phyloP scores from a whole-genome alignment of 163 green algal species.

The Volvox carteri region DNA sequence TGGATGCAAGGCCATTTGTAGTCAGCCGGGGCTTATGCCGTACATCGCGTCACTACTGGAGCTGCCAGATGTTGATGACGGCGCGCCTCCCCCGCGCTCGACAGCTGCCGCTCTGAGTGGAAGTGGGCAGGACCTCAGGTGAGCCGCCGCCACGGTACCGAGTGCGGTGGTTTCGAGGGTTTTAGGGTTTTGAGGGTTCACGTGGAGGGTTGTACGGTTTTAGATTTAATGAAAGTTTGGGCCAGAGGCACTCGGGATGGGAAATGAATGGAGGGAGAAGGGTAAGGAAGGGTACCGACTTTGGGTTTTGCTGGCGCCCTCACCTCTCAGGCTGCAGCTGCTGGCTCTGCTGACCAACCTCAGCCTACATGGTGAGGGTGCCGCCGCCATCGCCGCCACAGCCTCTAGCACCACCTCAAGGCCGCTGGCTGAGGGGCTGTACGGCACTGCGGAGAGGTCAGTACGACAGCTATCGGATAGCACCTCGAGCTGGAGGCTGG shows the following conservation, averaged over 20 bases:
- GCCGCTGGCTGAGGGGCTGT: background rate
- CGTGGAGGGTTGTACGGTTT: too few species aligned
- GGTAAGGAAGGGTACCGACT: too few species aligned
- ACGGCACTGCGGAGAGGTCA: background rate
- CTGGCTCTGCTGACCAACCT: constrained; percentile 42
- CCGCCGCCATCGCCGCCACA: background rate
- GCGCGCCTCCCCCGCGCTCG: background rate
- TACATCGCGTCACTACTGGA: constrained; percentile 14
- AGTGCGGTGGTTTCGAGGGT: too few species aligned
- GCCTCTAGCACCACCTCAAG: background rate
- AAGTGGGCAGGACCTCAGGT: constrained; percentile 38
- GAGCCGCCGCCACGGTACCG: too few species aligned
- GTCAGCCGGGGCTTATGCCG: background rate
- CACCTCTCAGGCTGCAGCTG: constrained; percentile 33
- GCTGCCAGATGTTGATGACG: background rate
- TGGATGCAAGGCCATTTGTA: background rate
- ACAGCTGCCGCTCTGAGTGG: background rate
- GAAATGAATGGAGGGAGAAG: too few species aligned
- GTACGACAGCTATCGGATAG: background rate
- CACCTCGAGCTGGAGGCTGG: background rate
- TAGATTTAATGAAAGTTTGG: too few species aligned
- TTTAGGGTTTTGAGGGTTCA: too few species aligned
- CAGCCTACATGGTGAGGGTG: constrained; percentile 12
- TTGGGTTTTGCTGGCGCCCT: too few species aligned
- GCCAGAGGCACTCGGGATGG: too few species aligned